Conservation (phyloP, 805 yeast genomes). For the Suhomyces sp. region DNA sequence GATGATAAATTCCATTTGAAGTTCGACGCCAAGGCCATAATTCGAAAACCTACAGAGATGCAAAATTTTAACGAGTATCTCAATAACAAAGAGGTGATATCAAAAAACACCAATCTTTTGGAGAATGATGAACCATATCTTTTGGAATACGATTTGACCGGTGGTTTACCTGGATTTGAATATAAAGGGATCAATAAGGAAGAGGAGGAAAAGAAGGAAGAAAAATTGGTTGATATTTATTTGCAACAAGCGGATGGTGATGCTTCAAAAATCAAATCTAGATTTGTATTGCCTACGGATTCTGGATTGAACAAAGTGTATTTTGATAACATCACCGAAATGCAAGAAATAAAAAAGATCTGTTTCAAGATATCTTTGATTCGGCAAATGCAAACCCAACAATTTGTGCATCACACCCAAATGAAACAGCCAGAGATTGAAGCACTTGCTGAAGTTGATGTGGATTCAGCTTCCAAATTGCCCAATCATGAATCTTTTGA, state of each 20-base stretch:
- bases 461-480: slow-evolving; percentile 80
- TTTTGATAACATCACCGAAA: slow-evolving; percentile 65
- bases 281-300: slow-evolving; percentile 34
- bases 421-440: slow-evolving; percentile 68
- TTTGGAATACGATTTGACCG: slow-evolving; percentile 80
- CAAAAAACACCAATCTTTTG: slow-evolving; percentile 43
- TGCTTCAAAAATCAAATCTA: slow-evolving; percentile 24
- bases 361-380: slow-evolving; percentile 88
- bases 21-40: slow-evolving; percentile 64
- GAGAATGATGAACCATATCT: slow-evolving; percentile 65
- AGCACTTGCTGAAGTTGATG: slow-evolving; percentile 61
- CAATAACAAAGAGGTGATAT: slow-evolving; percentile 37
- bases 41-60: slow-evolving; percentile 70
- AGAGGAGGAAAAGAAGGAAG: slow-evolving; percentile 41
- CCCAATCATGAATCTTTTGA: slow-evolving; percentile 63
- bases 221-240: slow-evolving; percentile 33
- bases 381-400: slow-evolving; percentile 86
- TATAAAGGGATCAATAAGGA: slow-evolving; percentile 51
- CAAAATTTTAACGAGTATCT: slow-evolving; percentile 51
- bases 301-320: slow-evolving; percentile 63
- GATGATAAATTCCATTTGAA: slow-evolving; percentile 55
- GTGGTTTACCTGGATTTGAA: slow-evolving; percentile 69
- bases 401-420: slow-evolving; percentile 71
- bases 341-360: slow-evolving; percentile 84
- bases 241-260: slow-evolving; percentile 27